Conservation (phyloP, 2,329 filamentous ascomycete genomes). For the Fusarium kyushuense region DNA sequence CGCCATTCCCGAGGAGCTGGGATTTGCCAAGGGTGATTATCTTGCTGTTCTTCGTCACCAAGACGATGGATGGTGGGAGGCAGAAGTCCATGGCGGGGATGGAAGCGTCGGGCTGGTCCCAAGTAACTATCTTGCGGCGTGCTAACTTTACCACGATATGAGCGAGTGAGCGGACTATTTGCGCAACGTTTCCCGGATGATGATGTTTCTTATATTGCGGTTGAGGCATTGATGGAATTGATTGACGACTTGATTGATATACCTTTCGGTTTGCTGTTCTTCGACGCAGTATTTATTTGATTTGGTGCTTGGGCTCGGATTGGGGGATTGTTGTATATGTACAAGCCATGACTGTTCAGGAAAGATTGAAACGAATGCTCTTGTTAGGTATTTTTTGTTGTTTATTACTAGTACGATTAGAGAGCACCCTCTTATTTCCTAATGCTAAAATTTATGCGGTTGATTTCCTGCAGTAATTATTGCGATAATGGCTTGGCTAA, state of each 20-base stretch:
- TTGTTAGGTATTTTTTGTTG: conserved; percentile 20
- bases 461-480: neutral
- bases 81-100: conserved; percentile 81
- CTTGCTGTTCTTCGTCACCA: conserved; percentile 90
- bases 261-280: conserved; percentile 36
- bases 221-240: conserved; percentile 14
- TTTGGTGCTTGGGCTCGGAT: conserved; percentile 30
- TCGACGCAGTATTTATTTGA: conserved; percentile 17
- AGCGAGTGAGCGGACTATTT: conserved; percentile 21
- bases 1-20: conserved; percentile 93
- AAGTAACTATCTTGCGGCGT: conserved; percentile 74
- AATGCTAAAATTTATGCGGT: neutral
- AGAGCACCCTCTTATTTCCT: conserved; percentile 7
- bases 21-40: conserved; percentile 92
- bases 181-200: conserved; percentile 7
- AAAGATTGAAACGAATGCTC: conserved; percentile 37
- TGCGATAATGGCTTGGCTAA: neutral
- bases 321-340: conserved; percentile 11
- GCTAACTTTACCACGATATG: conserved; percentile 49
- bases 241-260: conserved; percentile 33
- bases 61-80: conserved; percentile 99
- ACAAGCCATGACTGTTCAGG: conserved; percentile 36
- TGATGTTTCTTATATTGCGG: conserved; percentile 16
- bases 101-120: conserved; percentile 72
- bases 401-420: conserved; percentile 16